Base-by-base conservation (phyloP, 2,329 filamentous ascomycete species). In the Emydomyces testavorans region DNA sequence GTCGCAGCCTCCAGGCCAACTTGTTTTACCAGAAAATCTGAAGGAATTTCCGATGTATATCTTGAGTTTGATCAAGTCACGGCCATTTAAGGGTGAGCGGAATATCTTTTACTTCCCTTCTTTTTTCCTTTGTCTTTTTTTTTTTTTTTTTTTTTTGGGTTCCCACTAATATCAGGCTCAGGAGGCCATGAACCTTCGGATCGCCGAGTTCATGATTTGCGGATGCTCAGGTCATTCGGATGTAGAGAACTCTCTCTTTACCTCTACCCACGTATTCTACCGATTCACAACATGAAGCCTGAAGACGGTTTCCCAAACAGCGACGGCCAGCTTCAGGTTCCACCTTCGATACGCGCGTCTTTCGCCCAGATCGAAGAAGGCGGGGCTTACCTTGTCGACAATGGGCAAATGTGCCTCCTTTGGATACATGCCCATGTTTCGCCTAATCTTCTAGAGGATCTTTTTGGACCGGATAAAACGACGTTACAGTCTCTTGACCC, bases 11-110 rank as follows among this genome's bases (percentile, higher is more conserved):
- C 85, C 89, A 1, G 86, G 88, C 4, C 89, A 98, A 65, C 78
- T 98, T 24, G 88, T 98, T 24, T 80, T 98, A 67, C 92, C 92
- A 0, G 92, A 98, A 68, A 85, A 90, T 56, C 76, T 98, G 24
- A 96, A 96, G 63, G 92, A 98, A 63, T 89, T 94, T 58, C 81
- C 84, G 59, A 96, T 98, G 88, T 96, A 92, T 65, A 85, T 93
- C 68, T 80, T 98, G 7, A 83, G 85, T 40, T 71, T 96, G 54
- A 70, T 94, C 62, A 98, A 98, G 66, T 89, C 80, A 49, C 80
- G 92, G 50, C 89, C 90, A 2, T 88, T 96, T 71, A 96, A 96
- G 71, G 78, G 71, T 72, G 58, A 53, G 58, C 37, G 18, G 42
- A n/a, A 21, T 13, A 23, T 39, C 21, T 13, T 45, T 35, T 28